A percentile compares a stretch with the other conserved stretches of the same genome.
These are phyloP conservation scores for Parathielavia appendiculata DNA, from an alignment of 495 filamentous ascomycete genomes.

Conservation along the genomic window DNA sequence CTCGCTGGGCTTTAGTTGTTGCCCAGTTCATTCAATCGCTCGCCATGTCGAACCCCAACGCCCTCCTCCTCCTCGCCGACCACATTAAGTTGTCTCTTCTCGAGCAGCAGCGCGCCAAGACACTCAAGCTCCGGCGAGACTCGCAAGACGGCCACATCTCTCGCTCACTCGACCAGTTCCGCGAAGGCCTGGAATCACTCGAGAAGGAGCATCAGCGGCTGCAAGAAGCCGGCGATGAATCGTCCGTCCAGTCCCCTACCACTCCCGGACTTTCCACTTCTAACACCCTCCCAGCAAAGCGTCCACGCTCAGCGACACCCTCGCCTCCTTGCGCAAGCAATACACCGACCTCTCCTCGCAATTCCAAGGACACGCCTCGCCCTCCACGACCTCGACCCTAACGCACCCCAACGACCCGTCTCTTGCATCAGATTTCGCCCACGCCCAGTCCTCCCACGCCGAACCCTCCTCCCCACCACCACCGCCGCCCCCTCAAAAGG, in stretches of 20 bases:
- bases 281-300: constrained; percentile 37
- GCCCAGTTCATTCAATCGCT: background rate
- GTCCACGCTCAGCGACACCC: constrained; percentile 41
- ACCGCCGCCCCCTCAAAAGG: constrained; percentile 24
- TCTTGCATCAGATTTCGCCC: constrained; percentile 61
- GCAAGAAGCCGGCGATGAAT: constrained; percentile 55
- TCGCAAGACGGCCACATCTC: constrained; percentile 87
- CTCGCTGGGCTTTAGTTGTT: too few species aligned
- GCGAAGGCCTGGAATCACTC: constrained; percentile 72
- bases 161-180: constrained; percentile 77
- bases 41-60: constrained; percentile 53
- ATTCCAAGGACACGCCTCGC: constrained; percentile 55
- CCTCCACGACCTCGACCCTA: constrained; percentile 45
- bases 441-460: constrained; percentile 47
- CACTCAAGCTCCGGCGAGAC: constrained; percentile 71
- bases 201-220: constrained; percentile 61
- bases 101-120: constrained; percentile 85
- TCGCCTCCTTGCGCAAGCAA: constrained; percentile 52
- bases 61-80: constrained; percentile 69
- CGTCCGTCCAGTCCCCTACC: constrained; percentile 36
- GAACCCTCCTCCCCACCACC: constrained; percentile 37
- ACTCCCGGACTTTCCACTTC: background rate
- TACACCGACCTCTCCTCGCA: constrained; percentile 54
- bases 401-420: constrained; percentile 62
- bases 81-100: constrained; percentile 75